Evolutionary conservation across 495 filamentous ascomycete genomes (phyloP), one percentile per base, ranked within the genome.

Genomic region (Aspergillus homomorphus): DNA sequence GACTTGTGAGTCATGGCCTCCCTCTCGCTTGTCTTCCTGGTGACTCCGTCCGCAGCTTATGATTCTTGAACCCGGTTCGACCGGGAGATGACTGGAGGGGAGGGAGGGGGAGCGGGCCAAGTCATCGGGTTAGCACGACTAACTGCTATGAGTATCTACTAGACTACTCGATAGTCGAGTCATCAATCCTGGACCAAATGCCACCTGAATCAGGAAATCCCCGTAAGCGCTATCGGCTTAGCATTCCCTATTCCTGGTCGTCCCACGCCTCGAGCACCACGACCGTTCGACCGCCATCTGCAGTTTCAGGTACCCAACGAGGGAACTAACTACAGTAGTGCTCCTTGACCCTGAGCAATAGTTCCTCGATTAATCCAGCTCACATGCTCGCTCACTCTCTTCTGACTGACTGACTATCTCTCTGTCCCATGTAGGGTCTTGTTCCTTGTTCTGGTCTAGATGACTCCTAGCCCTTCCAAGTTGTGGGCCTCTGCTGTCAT

Each of bases 291-390:
- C 2, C 42, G 42, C 63, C 54, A 60, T 58, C 61, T 63, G 64
- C 59, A 62, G 59, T 41, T 64, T 57, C 57, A 66, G 63, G 59
- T 67, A 67, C 61, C 64, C 64, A 67, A 67, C 64, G 43, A 28
- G 44, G 26, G 41, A 16, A 53, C 22, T 33, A 22, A 22, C 52
- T 38, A 54, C 9, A 9, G n/a, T n/a, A 33, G 51, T 53, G 21
- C 23, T n/a, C 20, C n/a, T n/a, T 48, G 42, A 19, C 18, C 22
- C 41, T 15, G 24, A 20, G 33, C 19, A 26, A 10, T n/a, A 57
- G 49, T 23, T 30, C 44, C 45, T 41, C 16, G 22, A 20, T 45
- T 54, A 23, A 33, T 55, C 54, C 20, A 44, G 9, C 51, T 41
- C 30, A 53, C 21, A 22, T 42, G 18, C 38, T 46, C 43, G 22